These are phyloP conservation scores for Apiotrichum siamense DNA, from an alignment of 1,284 basidiomycete genomes.

Conservation along the genomic window DNA sequence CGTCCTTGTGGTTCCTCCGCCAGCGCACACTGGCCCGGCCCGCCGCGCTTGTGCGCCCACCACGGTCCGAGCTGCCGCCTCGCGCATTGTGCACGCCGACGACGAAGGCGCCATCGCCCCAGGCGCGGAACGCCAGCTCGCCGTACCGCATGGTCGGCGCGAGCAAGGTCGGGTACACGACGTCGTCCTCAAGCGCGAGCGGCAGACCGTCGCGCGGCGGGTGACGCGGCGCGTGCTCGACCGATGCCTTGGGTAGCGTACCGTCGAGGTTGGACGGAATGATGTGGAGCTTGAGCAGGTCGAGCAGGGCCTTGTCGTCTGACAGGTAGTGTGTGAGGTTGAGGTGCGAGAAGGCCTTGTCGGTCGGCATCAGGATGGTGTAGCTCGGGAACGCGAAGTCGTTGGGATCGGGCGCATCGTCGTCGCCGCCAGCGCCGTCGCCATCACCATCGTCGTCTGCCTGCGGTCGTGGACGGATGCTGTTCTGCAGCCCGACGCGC, in stretches of 20 bases:
- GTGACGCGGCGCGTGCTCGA: slow-evolving; percentile 1
- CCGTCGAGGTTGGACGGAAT: slow-evolving; percentile 53
- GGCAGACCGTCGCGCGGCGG: slow-evolving; percentile 53
- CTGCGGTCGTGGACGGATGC: slow-evolving; percentile 39
- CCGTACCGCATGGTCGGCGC: slow-evolving; percentile 63
- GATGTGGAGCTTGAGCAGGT: slow-evolving; percentile 81
- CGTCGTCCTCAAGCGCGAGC: slow-evolving; percentile 61
- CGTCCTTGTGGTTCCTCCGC: slow-evolving; percentile 29
- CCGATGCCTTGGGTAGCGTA: slow-evolving; percentile 2
- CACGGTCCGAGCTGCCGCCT: slow-evolving; percentile 61
- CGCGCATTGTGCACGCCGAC: slow-evolving; percentile 88
- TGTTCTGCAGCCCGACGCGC: slow-evolving; percentile 41
- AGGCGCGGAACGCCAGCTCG: slow-evolving; percentile 67
- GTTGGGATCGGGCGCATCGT: slow-evolving; percentile 13
- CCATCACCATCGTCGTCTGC: slow-evolving; percentile 29
- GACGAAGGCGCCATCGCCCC: slow-evolving; percentile 53
- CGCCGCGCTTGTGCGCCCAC: slow-evolving; percentile 70
- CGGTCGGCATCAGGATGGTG: slow-evolving; percentile 84
- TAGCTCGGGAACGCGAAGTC: slow-evolving; percentile 49
- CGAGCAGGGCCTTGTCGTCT: slow-evolving; percentile 57
- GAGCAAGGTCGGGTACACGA: slow-evolving; percentile 67
- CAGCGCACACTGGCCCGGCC: slow-evolving; percentile 65
- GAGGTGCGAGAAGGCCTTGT: slow-evolving; percentile 82
- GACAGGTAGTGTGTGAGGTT: slow-evolving; percentile 75
- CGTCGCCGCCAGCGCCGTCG: slow-evolving; percentile 45